Percentiles rank a stretch among this genome's conserved stretches.
Conservation (phyloP, 176 grass and related monocot genomes). For the Zoysia japonica region DNA sequence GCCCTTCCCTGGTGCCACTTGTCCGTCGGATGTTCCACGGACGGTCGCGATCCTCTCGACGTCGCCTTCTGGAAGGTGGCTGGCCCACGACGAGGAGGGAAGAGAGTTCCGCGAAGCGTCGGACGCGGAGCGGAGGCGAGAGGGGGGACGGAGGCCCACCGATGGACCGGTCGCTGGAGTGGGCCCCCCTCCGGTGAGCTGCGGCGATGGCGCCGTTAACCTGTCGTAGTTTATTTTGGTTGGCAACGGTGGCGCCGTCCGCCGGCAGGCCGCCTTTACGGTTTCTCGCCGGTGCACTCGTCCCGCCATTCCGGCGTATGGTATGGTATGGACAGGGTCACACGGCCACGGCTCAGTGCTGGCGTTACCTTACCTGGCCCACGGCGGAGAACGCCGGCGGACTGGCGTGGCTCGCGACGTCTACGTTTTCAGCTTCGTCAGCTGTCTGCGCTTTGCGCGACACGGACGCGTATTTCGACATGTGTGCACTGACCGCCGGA, state of each 20-base stretch:
- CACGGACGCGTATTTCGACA: not conserved
- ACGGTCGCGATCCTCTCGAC: not conserved
- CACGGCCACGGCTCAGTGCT: too few relatives aligned
- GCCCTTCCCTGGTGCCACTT: rapidly evolving
- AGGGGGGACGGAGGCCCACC: slow-evolving; percentile 25
- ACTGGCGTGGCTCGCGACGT: too few relatives aligned
- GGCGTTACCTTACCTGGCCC: too few relatives aligned
- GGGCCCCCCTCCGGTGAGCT: not conserved
- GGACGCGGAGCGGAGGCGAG: not conserved
- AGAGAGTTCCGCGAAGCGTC: slow-evolving; percentile 41
- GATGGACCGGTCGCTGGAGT: slow-evolving; percentile 1
- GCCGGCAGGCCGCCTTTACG: too few relatives aligned
- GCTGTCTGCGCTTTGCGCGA: slow-evolving; percentile 35
- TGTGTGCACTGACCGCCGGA: slow-evolving; percentile 16
- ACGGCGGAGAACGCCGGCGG: too few relatives aligned
- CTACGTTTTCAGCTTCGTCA: not conserved
- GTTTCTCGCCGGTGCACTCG: too few relatives aligned
- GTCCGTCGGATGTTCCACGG: slow-evolving; percentile 8
- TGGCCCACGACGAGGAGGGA: not conserved
- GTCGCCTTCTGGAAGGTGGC: slow-evolving; percentile 44
- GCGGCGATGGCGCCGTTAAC: slow-evolving; percentile 22
- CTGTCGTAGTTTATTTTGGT: not conserved
- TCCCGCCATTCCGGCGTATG: too few relatives aligned
- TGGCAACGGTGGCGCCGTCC: too few relatives aligned
- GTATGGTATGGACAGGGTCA: too few relatives aligned